Base-by-base conservation (phyloP, 805 yeast genomes). In the Wickerhamiella galacta region DNA sequence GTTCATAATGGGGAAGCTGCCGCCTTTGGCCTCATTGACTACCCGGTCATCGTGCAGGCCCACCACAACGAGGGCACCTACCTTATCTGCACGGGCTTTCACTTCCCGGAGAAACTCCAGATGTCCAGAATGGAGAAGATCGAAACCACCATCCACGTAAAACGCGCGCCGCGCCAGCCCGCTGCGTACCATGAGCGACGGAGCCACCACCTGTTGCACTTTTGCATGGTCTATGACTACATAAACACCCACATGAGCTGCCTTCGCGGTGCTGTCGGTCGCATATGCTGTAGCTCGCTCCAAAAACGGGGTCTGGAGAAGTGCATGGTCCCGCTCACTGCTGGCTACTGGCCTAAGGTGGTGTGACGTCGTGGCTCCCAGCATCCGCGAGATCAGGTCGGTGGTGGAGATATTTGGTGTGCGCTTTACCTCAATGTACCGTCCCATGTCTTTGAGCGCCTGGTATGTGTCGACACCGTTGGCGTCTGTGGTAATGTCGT, bases 401-500 rank as follows among this genome's bases (percentile, higher is more conserved):
- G 98, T 90, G 3, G 98, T 90, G 38, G 90, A 76, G 28, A 90
- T 90, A 48, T 85, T 85, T 10, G 83, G 87, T 0, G 98, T 90
- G 43, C 98, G 64, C 54, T 80, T 83, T 28, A 90, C 96, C n/a
- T 81, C 82, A 15, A 75, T 66, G 51, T 87, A 80, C 43, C 87
- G 58, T n/a, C 92, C 93, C 49, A 71, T 56, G 34, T 80, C 81
- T 52, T 87, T 85, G 43, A 85, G 80, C 17, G 53, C 64, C 37
- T 77, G 75, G 56, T 90, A 90, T 48, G 95, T 82, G 56, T 90
- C 98, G 36, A 80, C 74, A 2, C 98, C 98, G 48, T 81, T 66
- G 11, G 94, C 94, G 55, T 90, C 96, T 2, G 95, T 79, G 17
- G 95, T 90, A 43, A 90, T 82, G 51, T 90, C 98, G 55, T 90